Conservation (phyloP, 176 grass and related monocot genomes). For the Juncus effusus region DNA sequence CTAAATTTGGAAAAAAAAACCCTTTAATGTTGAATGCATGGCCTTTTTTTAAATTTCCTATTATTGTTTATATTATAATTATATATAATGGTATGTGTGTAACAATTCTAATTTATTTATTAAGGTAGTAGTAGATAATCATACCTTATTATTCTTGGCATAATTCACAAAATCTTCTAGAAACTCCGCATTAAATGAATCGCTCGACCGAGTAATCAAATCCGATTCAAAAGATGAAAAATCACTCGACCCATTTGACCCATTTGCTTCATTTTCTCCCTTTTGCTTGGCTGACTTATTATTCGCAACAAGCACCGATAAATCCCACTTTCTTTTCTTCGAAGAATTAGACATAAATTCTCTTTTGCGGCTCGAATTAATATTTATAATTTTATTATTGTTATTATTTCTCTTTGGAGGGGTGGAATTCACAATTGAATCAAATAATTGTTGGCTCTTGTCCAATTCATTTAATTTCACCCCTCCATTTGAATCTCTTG, state of each 20-base stretch:
- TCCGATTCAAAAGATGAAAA: no score
- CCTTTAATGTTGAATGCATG: neutral
- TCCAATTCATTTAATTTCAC: slow-evolving; percentile 7
- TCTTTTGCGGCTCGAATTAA: neutral
- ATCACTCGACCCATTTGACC: no score
- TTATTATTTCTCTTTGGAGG: slow-evolving; percentile 16
- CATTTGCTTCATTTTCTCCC: neutral
- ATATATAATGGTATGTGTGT: no score
- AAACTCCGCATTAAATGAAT: slow-evolving; percentile 13
- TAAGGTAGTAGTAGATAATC: slow-evolving; percentile 1
- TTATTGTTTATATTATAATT: neutral
- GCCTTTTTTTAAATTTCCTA: no score
- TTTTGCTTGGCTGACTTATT: slow-evolving; percentile 7
- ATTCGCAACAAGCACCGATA: slow-evolving; percentile 18
- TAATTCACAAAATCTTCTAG: slow-evolving; percentile 25
- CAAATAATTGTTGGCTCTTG: slow-evolving; percentile 2
- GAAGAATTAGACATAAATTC: slow-evolving; percentile 4
- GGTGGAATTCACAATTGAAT: slow-evolving; percentile 20
- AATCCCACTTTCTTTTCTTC: slow-evolving; percentile 8
- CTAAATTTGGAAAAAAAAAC: neutral
- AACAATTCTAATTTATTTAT: neutral
- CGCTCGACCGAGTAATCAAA: neutral
- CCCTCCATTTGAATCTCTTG: no score
- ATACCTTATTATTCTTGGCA: slow-evolving; percentile 27
- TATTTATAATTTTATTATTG: neutral